phyloP scores from a whole-genome alignment of 2,329 filamentous ascomycete species.

The Cytospora paraplurivora region DNA sequence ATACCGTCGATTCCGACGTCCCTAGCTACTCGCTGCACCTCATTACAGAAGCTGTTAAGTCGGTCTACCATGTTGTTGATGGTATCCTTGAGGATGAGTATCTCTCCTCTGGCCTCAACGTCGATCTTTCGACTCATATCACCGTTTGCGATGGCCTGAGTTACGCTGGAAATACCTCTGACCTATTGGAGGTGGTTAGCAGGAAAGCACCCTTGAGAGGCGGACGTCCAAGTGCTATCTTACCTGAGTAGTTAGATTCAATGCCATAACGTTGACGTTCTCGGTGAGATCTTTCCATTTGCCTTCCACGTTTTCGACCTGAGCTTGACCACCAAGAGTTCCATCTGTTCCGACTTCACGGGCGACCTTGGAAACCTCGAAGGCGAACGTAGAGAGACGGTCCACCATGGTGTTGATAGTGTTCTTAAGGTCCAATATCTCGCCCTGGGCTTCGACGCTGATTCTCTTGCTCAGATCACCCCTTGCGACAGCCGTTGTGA shows the following conservation, averaged over 20 bases:
- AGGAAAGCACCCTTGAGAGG: not conserved
- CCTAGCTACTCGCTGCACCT: conserved; percentile 92
- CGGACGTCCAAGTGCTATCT: conserved; percentile 22
- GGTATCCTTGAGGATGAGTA: conserved; percentile 89
- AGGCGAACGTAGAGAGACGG: conserved; percentile 91
- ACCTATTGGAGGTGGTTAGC: conserved; percentile 54
- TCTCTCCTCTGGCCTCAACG: conserved; percentile 92
- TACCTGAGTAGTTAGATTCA: conserved; percentile 67
- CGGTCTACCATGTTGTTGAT: conserved; percentile 99
- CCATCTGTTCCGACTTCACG: conserved; percentile 96
- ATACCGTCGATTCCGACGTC: conserved; percentile 98
- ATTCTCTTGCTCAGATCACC: conserved; percentile 97
- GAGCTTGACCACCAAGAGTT: conserved; percentile 88
- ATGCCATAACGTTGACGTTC: conserved; percentile 79
- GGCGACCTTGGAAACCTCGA: conserved; percentile 93
- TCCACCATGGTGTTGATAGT: conserved; percentile 99
- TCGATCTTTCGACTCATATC: conserved; percentile 96
- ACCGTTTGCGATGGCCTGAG: conserved; percentile 91
- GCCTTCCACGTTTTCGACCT: conserved; percentile 92
- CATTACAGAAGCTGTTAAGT: conserved; percentile 92
- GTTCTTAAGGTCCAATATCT: conserved; percentile 93
- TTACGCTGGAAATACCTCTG: conserved; percentile 89
- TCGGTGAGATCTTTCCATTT: conserved; percentile 98
- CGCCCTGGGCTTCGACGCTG: conserved; percentile 87
- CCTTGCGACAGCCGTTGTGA: conserved; percentile 91